phyloP scores from a whole-genome alignment of 352 stramenopile species.

The Phytophthora boehmeriae region DNA sequence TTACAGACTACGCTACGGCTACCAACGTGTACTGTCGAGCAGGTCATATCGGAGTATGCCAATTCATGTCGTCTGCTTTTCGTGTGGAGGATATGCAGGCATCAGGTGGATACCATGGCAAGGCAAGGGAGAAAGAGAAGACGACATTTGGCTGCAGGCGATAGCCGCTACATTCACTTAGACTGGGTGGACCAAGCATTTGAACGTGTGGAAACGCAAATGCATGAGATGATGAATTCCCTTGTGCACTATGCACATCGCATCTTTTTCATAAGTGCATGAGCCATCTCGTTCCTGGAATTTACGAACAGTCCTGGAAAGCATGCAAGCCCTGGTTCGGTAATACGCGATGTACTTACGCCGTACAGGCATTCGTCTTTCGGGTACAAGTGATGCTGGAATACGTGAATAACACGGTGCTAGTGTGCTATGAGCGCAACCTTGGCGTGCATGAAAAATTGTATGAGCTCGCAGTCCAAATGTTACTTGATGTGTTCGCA shows the following conservation, averaged over 20 bases:
- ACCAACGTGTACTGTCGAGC: constrained; percentile 40
- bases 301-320: constrained; percentile 65
- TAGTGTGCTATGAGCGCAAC: constrained; percentile 54
- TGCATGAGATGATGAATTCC: constrained; percentile 55
- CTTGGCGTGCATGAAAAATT: constrained; percentile 73
- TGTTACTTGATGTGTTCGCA: constrained; percentile 52
- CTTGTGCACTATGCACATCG: constrained; percentile 62
- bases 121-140: constrained; percentile 34
- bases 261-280: constrained; percentile 67
- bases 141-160: constrained; percentile 21
- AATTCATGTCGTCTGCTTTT: constrained; percentile 62
- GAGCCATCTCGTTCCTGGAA: constrained; percentile 45
- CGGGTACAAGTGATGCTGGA: constrained; percentile 57
- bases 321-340: constrained; percentile 64
- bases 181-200: constrained; percentile 74
- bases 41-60: constrained; percentile 60
- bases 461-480: constrained; percentile 52
- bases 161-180: constrained; percentile 44
- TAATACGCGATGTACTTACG: constrained; percentile 64
- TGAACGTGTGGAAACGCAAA: constrained; percentile 57
- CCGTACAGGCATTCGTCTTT: constrained; percentile 59
- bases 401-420: constrained; percentile 37
- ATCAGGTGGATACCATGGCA: constrained; percentile 59
- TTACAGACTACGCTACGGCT: constrained; percentile 39
- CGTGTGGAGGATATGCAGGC: constrained; percentile 65